These are phyloP conservation scores for Thoreauomyces humboldtii DNA, from an alignment of 192 early-diverging fungal species.

Conservation along the genomic window DNA sequence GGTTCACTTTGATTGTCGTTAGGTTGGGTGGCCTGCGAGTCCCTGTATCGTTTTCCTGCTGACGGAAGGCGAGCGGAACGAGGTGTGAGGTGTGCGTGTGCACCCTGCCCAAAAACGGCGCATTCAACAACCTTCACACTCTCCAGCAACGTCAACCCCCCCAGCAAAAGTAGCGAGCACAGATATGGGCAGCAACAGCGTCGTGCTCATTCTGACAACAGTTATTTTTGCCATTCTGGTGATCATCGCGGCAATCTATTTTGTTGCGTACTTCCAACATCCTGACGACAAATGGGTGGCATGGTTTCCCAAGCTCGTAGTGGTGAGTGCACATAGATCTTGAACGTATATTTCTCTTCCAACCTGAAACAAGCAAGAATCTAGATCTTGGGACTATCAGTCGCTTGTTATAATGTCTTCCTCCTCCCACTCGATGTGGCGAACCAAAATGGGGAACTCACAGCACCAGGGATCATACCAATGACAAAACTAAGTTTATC, in stretches of 20 bases:
- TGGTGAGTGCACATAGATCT: conserved; percentile 41
- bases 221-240: conserved; percentile 57
- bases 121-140: too few relatives aligned
- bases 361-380: too few relatives aligned
- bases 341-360: too few relatives aligned
- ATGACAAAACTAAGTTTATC: conserved; percentile 49
- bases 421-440: conserved; percentile 63
- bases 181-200: conserved; percentile 26
- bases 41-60: too few relatives aligned
- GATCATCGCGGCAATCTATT: conserved; percentile 53
- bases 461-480: conserved; percentile 41
- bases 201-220: conserved; percentile 51
- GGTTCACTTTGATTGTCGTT: too few relatives aligned
- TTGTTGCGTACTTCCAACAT: conserved; percentile 66
- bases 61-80: too few relatives aligned
- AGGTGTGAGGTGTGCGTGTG: too few relatives aligned
- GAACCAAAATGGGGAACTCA: conserved; percentile 48
- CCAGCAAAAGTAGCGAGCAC: too few relatives aligned
- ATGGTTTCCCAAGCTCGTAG: conserved; percentile 64
- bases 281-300: conserved; percentile 66
- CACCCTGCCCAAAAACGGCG: too few relatives aligned
- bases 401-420: conserved; percentile 57
- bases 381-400: conserved; percentile 45
- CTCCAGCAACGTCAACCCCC: background rate
- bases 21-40: too few relatives aligned